These are phyloP conservation scores for Leccinum rimulosum DNA, from an alignment of 768 basidiomycete genomes.

Conservation along the genomic window DNA sequence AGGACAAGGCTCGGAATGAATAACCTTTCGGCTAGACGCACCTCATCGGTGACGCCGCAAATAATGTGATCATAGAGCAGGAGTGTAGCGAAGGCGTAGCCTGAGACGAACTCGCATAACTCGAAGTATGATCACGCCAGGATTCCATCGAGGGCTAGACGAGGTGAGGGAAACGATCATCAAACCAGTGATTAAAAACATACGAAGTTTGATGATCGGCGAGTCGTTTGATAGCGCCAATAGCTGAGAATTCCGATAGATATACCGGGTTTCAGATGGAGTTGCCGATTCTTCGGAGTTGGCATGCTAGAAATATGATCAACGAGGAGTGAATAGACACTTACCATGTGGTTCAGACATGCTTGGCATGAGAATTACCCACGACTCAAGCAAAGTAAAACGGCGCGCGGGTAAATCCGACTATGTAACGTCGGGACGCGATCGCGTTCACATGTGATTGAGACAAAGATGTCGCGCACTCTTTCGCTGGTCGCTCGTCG, in stretches of 20 bases:
- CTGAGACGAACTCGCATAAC: not conserved
- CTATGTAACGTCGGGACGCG: not conserved
- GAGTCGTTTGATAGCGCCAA: not conserved
- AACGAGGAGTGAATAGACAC: too few relatives aligned
- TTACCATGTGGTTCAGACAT: too few relatives aligned
- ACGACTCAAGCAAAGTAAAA: too few relatives aligned
- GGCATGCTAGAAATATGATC: too few relatives aligned
- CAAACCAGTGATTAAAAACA: too few relatives aligned
- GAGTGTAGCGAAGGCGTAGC: not conserved
- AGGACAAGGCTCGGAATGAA: not conserved
- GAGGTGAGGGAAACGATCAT: not conserved
- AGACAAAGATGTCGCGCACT: not conserved
- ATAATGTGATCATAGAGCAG: conserved; percentile 1
- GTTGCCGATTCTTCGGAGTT: too few relatives aligned
- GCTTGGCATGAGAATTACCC: too few relatives aligned
- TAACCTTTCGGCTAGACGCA: not conserved
- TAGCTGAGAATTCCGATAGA: too few relatives aligned
- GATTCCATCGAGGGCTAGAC: not conserved
- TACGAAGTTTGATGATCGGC: not conserved
- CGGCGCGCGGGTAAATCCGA: not conserved
- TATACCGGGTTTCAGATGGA: too few relatives aligned
- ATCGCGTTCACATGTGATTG: conserved; percentile 13
- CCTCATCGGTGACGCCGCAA: conserved; percentile 6
- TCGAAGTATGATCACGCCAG: not conserved
- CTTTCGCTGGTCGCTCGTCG: conserved; percentile 5